Base-by-base conservation (phyloP, 2,329 filamentous ascomycete species). In the Cladosporium sp. region DNA sequence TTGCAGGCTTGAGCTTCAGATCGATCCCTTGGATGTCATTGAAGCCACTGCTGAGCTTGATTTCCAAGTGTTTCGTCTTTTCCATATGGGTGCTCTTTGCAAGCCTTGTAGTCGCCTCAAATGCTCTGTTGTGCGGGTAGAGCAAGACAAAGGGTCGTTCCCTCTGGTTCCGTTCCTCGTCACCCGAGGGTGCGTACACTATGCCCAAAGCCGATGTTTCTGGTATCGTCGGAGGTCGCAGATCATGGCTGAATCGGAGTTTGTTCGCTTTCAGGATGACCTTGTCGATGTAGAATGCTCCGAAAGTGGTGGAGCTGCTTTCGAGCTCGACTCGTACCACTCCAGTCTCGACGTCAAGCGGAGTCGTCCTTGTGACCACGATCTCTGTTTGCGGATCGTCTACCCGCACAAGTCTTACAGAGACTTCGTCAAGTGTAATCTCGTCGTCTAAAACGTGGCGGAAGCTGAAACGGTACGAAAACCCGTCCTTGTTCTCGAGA, bases 61-160 rank as follows among this genome's bases (percentile, higher is more conserved):
- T 77, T 60, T 96, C 89, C 0, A 97, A 78, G 0, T 84, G 86
- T 59, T 89, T 89, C 66, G 87, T 86, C 64, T 87, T 87, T 70
- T 95, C 90, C 5, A 99, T 83, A 62, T 93, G 86, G 22, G 95
- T 87, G 45, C 86, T 78, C 61, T 83, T 88, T 0, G 89, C 85
- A 0, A 89, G 80, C 42, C 78, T 80, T 7, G 95, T 76, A 51
- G 81, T 82, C 2, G 89, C 83, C 60, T 90, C 84, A 3, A 97
- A 83, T 0, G 88, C 83, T 47, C 85, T 80, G 1, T 82, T 73
- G 15, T 85, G 83, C 34, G 92, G 89, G 70, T 90, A 96, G 28
- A 93, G 80, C 17, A 85, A 81, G 0, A 95, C 79, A 6, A 84
- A 82, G 5, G 69, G 63, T 11, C 66, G 64, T 7, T 64, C 38